Conservation (phyloP, 345 rosid species). For the Moricandia moricandioides region DNA sequence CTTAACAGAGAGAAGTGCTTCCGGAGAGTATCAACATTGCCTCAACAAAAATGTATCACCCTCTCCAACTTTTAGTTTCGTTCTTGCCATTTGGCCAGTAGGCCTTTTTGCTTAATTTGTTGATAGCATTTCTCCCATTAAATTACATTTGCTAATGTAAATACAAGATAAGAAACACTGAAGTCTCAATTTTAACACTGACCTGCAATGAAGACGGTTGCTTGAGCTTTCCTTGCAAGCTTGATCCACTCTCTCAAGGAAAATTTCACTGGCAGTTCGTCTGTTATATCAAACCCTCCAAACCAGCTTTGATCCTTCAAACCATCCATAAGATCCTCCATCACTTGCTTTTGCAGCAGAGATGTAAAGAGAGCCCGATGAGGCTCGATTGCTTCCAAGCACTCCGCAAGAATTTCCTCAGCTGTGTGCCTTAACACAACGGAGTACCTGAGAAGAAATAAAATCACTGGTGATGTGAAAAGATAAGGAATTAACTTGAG, state of each 20-base stretch:
- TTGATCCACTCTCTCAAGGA: conserved; percentile 74
- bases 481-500: not conserved
- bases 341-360: conserved; percentile 70
- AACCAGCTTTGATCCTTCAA: conserved; percentile 69
- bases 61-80: not conserved
- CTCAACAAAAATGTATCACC: not conserved
- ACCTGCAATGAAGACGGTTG: conserved; percentile 93
- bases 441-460: conserved; percentile 64
- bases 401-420: conserved; percentile 89
- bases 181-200: conserved; percentile 20
- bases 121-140: not conserved
- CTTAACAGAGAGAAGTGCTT: not conserved
- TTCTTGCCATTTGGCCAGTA: not conserved
- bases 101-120: not conserved
- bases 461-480: conserved; percentile 4
- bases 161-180: not conserved
- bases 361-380: conserved; percentile 76
- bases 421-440: conserved; percentile 93
- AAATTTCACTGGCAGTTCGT: conserved; percentile 55
- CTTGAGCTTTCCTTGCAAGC: conserved; percentile 61
- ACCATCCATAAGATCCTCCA: conserved; percentile 68
- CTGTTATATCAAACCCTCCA: conserved; percentile 75
- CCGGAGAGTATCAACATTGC: conserved; percentile 3
- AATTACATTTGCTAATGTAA: not conserved
- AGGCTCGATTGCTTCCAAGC: conserved; percentile 85